Base-by-base conservation (phyloP, 176 grass and related monocot species). In the Puccinellia tenuiflora region DNA sequence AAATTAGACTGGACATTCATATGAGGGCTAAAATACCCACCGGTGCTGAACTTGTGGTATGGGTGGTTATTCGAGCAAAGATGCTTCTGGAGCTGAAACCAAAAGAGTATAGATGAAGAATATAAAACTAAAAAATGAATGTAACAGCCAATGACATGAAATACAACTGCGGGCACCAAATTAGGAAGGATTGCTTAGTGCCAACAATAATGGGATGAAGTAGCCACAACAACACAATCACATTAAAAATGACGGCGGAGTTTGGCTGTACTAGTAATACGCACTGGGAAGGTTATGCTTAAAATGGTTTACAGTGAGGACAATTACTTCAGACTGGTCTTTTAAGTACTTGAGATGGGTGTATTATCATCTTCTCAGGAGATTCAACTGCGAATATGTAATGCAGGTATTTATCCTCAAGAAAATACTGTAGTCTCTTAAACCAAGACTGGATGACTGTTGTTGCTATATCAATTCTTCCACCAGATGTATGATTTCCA, bases 1-100 rank as follows among this genome's bases (percentile, higher is more conserved):
- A 85, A 39, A 78, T 43, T 5, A 28, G 18, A 84, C 62, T 24
- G 67, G 22, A 35, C 65, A 88, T 18, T 62, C 30, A 43, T 54
- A 88, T 48, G 21, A 88, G 75, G 60, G 53, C 64, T 84, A 76
- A 71, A 89, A 51, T 68, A 72, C 87, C 60, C 26, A 99, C 96
- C 96, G 29, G 96, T 99, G 81, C 87, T 85, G 77, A 99, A 99
- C 87, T 92, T 99, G 86, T 99, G 93, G 88, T 93, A 99, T 68
- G 96, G 96, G 74, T 99, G 96, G 77, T 92, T 85, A 63, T 90
- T 79, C 21, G 75, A 93, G 74, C 69, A 93, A 87, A 99, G 83
- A 88, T 99, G 92, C 75, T 93, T 99, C 68, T 96, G 82, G 88
- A 99, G 96, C 96, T 99, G 93, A 92, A 83, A 90, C 43, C 30